Conservation (phyloP, 176 grass and related monocot species). For the Melocanna baccifera region DNA sequence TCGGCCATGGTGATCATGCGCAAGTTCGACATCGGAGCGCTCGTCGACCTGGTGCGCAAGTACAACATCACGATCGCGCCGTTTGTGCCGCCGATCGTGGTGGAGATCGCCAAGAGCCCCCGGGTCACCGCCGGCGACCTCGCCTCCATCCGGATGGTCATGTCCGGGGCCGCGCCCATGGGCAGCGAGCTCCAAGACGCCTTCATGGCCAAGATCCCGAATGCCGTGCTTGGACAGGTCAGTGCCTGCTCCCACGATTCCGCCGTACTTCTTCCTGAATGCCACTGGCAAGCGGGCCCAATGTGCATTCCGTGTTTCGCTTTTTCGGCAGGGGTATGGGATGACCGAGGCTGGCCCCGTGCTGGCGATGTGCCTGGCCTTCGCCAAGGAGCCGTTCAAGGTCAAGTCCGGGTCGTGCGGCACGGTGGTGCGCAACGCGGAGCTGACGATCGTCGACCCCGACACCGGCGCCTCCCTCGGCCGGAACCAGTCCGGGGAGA, state of each 20-base stretch:
- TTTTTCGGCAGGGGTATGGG: constrained; percentile 54
- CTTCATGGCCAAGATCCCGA: constrained; percentile 82
- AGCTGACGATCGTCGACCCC: constrained; percentile 75
- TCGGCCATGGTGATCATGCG: constrained; percentile 67
- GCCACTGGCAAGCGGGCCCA: neutral
- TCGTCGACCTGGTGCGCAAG: constrained; percentile 55
- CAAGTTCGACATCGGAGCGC: constrained; percentile 60
- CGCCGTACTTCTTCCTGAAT: no score
- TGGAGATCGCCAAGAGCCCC: constrained; percentile 86
- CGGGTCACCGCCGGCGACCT: constrained; percentile 50
- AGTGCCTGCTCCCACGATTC: neutral
- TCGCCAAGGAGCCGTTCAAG: constrained; percentile 66
- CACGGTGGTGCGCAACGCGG: constrained; percentile 80
- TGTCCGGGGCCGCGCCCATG: constrained; percentile 84
- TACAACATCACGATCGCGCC: constrained; percentile 57
- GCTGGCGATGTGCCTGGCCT: constrained; percentile 82
- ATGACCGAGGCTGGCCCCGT: constrained; percentile 93
- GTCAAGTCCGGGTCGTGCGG: constrained; percentile 94
- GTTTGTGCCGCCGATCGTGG: constrained; percentile 84
- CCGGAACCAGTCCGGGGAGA: constrained; percentile 74
- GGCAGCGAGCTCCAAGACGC: constrained; percentile 78
- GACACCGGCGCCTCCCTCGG: constrained; percentile 60
- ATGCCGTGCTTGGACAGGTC: constrained; percentile 82
- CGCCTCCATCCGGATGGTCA: constrained; percentile 73
- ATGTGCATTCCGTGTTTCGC: neutral